Evolutionary conservation across 2,329 filamentous ascomycete genomes (phyloP).

Genomic region (Claviceps purpurea): DNA sequence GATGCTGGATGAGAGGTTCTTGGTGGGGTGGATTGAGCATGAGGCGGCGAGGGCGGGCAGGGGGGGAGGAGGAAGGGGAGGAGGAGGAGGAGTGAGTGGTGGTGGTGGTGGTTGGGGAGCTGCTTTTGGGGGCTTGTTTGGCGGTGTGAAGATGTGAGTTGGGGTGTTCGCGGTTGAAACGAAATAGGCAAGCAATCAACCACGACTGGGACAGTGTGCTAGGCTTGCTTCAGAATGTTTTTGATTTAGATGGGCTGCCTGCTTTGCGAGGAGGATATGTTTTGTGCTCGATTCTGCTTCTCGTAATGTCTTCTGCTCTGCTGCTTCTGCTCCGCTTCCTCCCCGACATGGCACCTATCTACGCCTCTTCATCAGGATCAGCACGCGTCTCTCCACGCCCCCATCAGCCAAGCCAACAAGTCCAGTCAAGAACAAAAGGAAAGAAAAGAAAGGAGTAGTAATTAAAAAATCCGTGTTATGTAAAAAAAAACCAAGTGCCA

Average conservation of each 20-base stretch:
- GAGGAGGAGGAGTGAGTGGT: slow-evolving; percentile 23
- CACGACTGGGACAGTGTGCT: too few relatives aligned
- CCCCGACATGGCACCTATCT: too few relatives aligned
- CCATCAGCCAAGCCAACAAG: too few relatives aligned
- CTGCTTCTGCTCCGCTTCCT: too few relatives aligned
- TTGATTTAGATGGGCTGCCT: too few relatives aligned
- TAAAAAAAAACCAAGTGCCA: not conserved
- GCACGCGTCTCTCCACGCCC: too few relatives aligned
- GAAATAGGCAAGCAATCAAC: too few relatives aligned
- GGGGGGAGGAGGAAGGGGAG: slow-evolving; percentile 26
- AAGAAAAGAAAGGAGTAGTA: not conserved
- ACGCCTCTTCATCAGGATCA: too few relatives aligned
- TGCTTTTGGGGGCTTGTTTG: slow-evolving; percentile 28
- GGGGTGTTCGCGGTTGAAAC: not conserved
- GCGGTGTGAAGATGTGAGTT: slow-evolving; percentile 13
- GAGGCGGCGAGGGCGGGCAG: slow-evolving; percentile 29
- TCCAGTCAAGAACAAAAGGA: not conserved
- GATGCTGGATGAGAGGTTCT: slow-evolving; percentile 34
- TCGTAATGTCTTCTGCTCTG: too few relatives aligned
- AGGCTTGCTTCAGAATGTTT: too few relatives aligned
- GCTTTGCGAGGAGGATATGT: too few relatives aligned
- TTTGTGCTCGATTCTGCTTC: too few relatives aligned
- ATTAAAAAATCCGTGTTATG: not conserved
- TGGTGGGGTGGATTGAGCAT: slow-evolving; percentile 37
- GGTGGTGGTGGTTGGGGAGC: slow-evolving; percentile 15